Percentiles rank a stretch among this genome's conserved stretches.
Evolutionary conservation across 2,329 filamentous ascomycete species (phyloP).

Genomic region (Xylariaceae sp.): DNA sequence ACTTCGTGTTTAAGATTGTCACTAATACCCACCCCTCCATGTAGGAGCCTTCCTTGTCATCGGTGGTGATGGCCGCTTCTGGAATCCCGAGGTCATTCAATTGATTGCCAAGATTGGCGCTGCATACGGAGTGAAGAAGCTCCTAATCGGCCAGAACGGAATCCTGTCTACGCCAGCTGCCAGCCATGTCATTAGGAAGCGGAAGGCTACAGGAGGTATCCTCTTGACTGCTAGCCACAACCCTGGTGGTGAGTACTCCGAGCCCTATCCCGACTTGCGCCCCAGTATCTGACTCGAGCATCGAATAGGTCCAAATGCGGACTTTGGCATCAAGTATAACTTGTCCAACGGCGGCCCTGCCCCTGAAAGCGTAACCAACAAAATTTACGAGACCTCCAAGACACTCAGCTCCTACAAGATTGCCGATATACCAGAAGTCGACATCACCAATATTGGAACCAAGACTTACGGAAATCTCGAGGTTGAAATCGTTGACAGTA

Average conservation of each 20-base stretch:
- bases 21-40: background rate
- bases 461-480: slow-evolving; percentile 84
- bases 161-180: slow-evolving; percentile 96
- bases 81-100: slow-evolving; percentile 95
- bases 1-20: slow-evolving; percentile 1
- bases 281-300: slow-evolving; percentile 7
- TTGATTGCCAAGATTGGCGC: slow-evolving; percentile 96
- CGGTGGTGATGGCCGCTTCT: slow-evolving; percentile 95
- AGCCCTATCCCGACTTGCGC: background rate
- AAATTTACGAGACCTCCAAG: slow-evolving; percentile 94
- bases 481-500: slow-evolving; percentile 94
- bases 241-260: slow-evolving; percentile 74
- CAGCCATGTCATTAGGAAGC: slow-evolving; percentile 92
- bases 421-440: slow-evolving; percentile 81
- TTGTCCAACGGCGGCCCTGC: slow-evolving; percentile 93
- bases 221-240: slow-evolving; percentile 97
- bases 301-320: slow-evolving; percentile 76
- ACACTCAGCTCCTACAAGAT: slow-evolving; percentile 90
- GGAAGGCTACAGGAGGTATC: slow-evolving; percentile 94
- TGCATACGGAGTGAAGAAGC: slow-evolving; percentile 98
- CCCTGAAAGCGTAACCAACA: slow-evolving; percentile 95
- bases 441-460: slow-evolving; percentile 80
- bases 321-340: slow-evolving; percentile 99
- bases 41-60: slow-evolving; percentile 84
- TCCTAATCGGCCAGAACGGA: slow-evolving; percentile 92